A percentile compares a stretch with the other conserved stretches of the same genome.
These are phyloP conservation scores for Macadamia tetraphylla DNA, from an alignment of 164 flowering plant genomes.

Conservation along the genomic window DNA sequence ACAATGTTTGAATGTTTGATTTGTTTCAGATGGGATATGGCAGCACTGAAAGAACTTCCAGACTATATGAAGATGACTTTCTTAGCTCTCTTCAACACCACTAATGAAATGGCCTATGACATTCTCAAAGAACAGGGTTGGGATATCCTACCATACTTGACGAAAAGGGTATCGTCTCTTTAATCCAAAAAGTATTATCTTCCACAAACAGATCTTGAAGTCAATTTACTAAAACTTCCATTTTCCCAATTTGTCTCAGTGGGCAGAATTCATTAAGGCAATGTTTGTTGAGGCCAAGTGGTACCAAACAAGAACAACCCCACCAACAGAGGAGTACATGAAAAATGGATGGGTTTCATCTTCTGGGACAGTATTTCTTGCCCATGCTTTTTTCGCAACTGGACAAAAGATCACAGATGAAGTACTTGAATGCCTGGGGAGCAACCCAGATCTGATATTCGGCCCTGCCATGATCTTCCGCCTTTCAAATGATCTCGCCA, in stretches of 20 bases:
- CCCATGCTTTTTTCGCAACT: conserved; percentile 24
- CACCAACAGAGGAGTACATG: conserved; percentile 44
- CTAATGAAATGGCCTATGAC: conserved; percentile 28
- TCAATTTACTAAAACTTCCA: not conserved
- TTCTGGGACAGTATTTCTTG: conserved; percentile 30
- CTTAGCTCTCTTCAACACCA: conserved; percentile 29
- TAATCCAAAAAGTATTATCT: not conserved
- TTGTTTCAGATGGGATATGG: conserved; percentile 45
- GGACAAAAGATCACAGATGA: conserved; percentile 10
- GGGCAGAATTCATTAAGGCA: conserved; percentile 46
- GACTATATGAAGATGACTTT: conserved; percentile 40
- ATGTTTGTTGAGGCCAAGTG: conserved; percentile 52
- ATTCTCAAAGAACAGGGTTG: conserved; percentile 25
- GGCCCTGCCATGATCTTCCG: conserved; percentile 30
- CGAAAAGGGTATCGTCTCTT: conserved; percentile 26
- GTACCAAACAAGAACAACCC: conserved; percentile 30
- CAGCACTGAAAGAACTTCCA: conserved; percentile 36
- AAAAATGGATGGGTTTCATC: conserved; percentile 49
- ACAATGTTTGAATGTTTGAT: not conserved
- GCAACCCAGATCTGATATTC: conserved; percentile 13
- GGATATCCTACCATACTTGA: conserved; percentile 24
- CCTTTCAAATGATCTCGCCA: conserved; percentile 37
- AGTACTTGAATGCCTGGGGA: conserved; percentile 11
- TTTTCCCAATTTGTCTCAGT: conserved; percentile 22
- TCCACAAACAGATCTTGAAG: not conserved